Evolutionary conservation across 129 eudicot species (phyloP).

Genomic region (Centrapalus pauciflorus): DNA sequence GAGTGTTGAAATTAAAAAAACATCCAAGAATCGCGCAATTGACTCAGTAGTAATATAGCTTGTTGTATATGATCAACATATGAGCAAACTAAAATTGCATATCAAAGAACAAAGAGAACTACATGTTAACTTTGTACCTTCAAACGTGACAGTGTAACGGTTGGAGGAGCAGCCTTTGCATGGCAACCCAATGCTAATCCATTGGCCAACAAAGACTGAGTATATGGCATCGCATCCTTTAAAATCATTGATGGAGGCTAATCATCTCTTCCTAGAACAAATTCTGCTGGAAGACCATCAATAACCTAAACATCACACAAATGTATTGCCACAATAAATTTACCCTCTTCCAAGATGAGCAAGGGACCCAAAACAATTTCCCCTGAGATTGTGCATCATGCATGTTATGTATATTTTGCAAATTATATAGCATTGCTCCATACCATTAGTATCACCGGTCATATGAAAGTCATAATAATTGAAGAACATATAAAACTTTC

Average conservation of each 20-base stretch:
- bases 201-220: constrained; percentile 66
- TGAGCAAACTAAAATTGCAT: neutral
- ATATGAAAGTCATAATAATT: constrained; percentile 57
- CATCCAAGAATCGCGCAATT: constrained; percentile 83
- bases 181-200: constrained; percentile 76
- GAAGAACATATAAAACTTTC: too few species aligned
- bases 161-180: constrained; percentile 96
- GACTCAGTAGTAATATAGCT: constrained; percentile 94
- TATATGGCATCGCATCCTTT: constrained; percentile 82
- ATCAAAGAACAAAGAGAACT: neutral
- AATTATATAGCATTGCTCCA: neutral
- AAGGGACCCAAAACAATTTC: neutral
- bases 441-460: constrained; percentile 82
- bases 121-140: constrained; percentile 74
- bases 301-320: constrained; percentile 59
- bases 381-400: too few species aligned
- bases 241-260: constrained; percentile 49
- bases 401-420: neutral
- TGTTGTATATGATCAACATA: constrained; percentile 23
- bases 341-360: neutral
- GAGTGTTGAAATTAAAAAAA: constrained; percentile 86
- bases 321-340: constrained; percentile 4
- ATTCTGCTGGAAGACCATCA: constrained; percentile 98
- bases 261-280: constrained; percentile 84
- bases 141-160: constrained; percentile 93